Evolutionary conservation across 1,139 yeast genomes (phyloP).

Genomic region (Meyerozyma smithsonii): DNA sequence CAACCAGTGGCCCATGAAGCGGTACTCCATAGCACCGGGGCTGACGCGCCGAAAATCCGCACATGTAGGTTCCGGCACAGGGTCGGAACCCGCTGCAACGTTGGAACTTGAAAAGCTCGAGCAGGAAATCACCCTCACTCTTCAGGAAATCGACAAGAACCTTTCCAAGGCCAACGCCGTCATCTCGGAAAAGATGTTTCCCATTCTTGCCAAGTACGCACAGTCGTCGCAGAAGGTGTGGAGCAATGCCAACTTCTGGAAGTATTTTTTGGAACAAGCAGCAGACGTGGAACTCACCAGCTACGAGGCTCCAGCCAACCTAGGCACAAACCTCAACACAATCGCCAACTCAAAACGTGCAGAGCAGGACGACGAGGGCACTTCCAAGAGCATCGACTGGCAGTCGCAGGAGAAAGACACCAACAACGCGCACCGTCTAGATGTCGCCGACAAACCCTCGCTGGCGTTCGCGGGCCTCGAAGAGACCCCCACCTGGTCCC

Average conservation of each 20-base stretch:
- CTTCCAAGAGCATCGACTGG: constrained; percentile 3
- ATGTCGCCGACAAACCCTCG: constrained; percentile 6
- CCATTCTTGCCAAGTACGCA: constrained; percentile 58
- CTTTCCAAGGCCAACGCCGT: constrained; percentile 60
- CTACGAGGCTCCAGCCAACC: constrained; percentile 45
- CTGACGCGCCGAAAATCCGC: constrained; percentile 35
- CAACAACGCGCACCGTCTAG: constrained; percentile 17
- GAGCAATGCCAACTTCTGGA: constrained; percentile 67
- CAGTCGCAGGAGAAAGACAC: constrained; percentile 8
- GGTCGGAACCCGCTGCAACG: constrained; percentile 26
- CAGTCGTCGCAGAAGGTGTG: constrained; percentile 51
- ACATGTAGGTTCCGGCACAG: constrained; percentile 9
- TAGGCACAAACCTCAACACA: constrained; percentile 16
- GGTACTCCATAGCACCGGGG: constrained; percentile 39
- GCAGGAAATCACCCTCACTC: constrained; percentile 71
- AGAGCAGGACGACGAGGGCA: constrained; percentile 7
- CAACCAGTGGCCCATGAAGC: constrained; percentile 21
- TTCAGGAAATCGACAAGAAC: constrained; percentile 77
- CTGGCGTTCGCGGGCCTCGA: constrained; percentile 8
- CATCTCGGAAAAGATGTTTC: constrained; percentile 57
- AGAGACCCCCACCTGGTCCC: constrained; percentile 9
- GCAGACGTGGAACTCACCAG: constrained; percentile 64
- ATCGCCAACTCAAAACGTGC: constrained; percentile 14
- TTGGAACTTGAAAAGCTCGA: constrained; percentile 69
- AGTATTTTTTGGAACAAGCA: constrained; percentile 67